A percentile compares a stretch with the other conserved stretches of the same genome.
Evolutionary conservation across 1,139 yeast genomes (phyloP).

Genomic region (Yamadazyma songkhlaensis): DNA sequence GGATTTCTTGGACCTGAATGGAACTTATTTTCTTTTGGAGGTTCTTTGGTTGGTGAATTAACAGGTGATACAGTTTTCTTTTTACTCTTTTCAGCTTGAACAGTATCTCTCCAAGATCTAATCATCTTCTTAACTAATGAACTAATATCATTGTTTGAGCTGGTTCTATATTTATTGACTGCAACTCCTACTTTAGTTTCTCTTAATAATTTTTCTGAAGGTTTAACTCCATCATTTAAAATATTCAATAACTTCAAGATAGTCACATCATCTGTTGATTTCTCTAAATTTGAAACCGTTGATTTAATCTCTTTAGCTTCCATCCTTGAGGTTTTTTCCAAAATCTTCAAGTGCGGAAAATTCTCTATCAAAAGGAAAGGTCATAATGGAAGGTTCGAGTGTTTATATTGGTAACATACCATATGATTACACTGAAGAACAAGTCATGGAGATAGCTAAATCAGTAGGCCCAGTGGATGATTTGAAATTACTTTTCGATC

Average conservation of each 20-base stretch:
- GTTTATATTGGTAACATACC: constrained; percentile 40
- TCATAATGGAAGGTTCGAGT: constrained; percentile 13
- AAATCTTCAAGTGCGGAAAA: constrained; percentile 2
- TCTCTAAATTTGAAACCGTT: constrained; percentile 69
- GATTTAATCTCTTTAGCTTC: constrained; percentile 73
- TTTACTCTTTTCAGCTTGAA: constrained; percentile 66
- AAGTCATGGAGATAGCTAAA: constrained; percentile 71
- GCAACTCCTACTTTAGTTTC: constrained; percentile 98
- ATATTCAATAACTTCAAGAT: constrained; percentile 65
- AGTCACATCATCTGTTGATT: constrained; percentile 65
- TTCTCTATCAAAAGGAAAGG: too few species aligned
- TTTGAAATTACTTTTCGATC: constrained; percentile 77
- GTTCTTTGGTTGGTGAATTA: constrained; percentile 4
- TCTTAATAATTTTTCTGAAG: constrained; percentile 80
- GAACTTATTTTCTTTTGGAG: constrained; percentile 21
- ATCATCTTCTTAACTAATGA: constrained; percentile 78
- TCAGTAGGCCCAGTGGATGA: constrained; percentile 86
- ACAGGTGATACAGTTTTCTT: constrained; percentile 21
- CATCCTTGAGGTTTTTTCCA: constrained; percentile 35
- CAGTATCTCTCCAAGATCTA: constrained; percentile 86
- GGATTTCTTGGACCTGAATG: constrained; percentile 64
- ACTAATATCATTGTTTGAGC: constrained; percentile 62
- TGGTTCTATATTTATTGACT: constrained; percentile 81
- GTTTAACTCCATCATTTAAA: constrained; percentile 70
- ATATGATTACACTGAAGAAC: constrained; percentile 74